Evolutionary conservation across 768 basidiomycete species (phyloP).

Genomic region (Auriscalpium microsporum): DNA sequence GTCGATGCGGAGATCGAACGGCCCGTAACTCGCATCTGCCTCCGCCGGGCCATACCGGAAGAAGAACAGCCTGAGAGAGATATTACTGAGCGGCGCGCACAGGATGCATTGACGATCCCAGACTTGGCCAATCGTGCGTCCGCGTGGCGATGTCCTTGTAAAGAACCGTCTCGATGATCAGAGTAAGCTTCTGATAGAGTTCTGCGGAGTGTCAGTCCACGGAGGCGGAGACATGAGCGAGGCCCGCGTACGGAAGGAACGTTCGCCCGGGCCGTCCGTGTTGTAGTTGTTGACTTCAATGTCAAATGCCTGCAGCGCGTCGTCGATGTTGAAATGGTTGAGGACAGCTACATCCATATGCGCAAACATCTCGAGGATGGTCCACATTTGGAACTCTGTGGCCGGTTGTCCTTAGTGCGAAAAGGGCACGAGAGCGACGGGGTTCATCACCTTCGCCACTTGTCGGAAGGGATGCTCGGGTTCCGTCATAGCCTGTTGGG

Average conservation of each 20-base stretch:
- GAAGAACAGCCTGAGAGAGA: constrained; percentile 38
- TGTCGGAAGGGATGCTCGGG: constrained; percentile 20
- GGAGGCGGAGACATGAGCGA: no score
- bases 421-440: background rate
- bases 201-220: constrained; percentile 1
- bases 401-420: background rate
- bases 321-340: constrained; percentile 45
- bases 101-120: constrained; percentile 15
- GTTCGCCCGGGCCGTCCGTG: constrained; percentile 30
- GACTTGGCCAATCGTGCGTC: constrained; percentile 31
- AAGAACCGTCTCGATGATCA: constrained; percentile 32
- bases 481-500: constrained; percentile 5
- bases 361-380: constrained; percentile 56
- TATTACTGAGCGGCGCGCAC: background rate
- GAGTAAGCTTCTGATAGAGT: constrained; percentile 38
- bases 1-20: constrained; percentile 20
- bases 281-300: constrained; percentile 31
- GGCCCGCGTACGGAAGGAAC: constrained; percentile 30
- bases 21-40: constrained; percentile 23
- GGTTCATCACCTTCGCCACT: constrained; percentile 27
- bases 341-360: constrained; percentile 62
- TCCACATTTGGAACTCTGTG: constrained; percentile 41
- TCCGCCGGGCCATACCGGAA: constrained; percentile 47
- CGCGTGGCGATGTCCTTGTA: constrained; percentile 16
- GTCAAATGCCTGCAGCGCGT: constrained; percentile 38